Evolutionary conservation across 495 filamentous ascomycete genomes (phyloP).

Genomic region (Cairneyella variabilis): DNA sequence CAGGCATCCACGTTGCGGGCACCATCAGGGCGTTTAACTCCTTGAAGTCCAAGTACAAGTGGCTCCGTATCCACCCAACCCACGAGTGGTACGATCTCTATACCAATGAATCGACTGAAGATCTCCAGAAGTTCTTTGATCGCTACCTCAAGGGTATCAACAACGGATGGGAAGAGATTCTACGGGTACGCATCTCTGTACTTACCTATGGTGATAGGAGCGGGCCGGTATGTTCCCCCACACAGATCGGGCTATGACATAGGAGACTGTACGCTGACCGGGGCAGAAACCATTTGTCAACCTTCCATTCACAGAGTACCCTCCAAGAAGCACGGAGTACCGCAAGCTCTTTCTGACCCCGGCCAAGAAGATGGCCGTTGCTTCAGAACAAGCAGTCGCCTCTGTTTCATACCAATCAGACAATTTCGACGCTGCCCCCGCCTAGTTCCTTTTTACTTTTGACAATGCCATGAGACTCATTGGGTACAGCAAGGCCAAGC

Average conservation of each 20-base stretch:
- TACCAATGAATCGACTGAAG: constrained; percentile 22
- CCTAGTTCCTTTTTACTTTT: constrained; percentile 20
- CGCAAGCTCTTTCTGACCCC: constrained; percentile 32
- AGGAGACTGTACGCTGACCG: too few species aligned
- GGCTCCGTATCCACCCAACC: constrained; percentile 29
- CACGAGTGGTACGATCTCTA: constrained; percentile 44
- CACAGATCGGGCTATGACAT: too few species aligned
- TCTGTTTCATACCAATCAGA: background rate
- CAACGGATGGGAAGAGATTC: constrained; percentile 40
- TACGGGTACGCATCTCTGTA: constrained; percentile 29
- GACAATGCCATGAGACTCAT: constrained; percentile 32
- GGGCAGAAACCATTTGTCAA: constrained; percentile 11
- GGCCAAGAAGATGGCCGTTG: constrained; percentile 21
- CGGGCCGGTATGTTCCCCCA: too few species aligned
- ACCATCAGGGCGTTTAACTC: constrained; percentile 34
- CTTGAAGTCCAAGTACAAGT: constrained; percentile 24
- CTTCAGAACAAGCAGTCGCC: background rate
- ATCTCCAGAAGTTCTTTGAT: constrained; percentile 37
- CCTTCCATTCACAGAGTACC: constrained; percentile 31
- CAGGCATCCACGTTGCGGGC: constrained; percentile 35
- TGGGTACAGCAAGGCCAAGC: constrained; percentile 2
- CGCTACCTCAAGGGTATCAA: constrained; percentile 34
- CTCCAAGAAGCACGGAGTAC: constrained; percentile 31
- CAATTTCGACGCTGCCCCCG: background rate
- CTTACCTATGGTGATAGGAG: too few species aligned